Evolutionary conservation across 495 filamentous ascomycete species (phyloP), one percentile per base, ranked within the genome.

Genomic region (Neurospora sp.): DNA sequence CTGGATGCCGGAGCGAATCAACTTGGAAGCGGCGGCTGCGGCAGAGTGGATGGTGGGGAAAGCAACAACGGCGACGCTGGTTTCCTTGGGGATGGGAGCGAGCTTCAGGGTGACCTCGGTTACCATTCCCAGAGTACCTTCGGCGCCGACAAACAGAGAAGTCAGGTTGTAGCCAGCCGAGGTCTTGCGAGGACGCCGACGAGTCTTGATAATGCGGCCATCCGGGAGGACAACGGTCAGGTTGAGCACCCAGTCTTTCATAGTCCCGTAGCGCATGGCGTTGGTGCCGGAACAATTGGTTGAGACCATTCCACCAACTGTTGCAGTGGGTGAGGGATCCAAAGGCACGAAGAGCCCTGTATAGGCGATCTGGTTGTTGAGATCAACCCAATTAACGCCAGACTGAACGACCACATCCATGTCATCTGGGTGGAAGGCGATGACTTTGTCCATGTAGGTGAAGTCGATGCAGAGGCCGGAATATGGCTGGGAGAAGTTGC

Each of bases 401-500:
- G 94, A 92, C 75, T 97, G 94, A 8, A 97, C 94, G 7, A 94
- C 90, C 70, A 97, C 86, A 78, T 97, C 94, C 90, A 97, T 91
- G 79, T 97, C 94, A 8, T 91, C 90, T 35, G 90, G 88, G 76
- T 96, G 89, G 53, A 97, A 84, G 9, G 87, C 83, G 38, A 97
- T 37, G 44, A 97, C 90, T 72, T 89, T 83, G 77, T 96, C 89
- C 94, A 98, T 98, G 74, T 83, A 84, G 3, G 87, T 85, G 74
- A 98, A 94, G 78, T 97, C 93, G 70, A 98, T 90, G 74, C 88
- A 92, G 75, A 98, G 86, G 12, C 94, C 94, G 6, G 92, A 91
- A 77, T 89, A 88, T 1, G 93, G 91, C 14, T 93, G 90, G 3
- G 91, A 89, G 81, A 96, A 96, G 79, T 95, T 94, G 39, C 89